These are phyloP conservation scores for Mucor sp. DNA, from an alignment of 371 early-diverging fungal genomes.

Conservation along the genomic window DNA sequence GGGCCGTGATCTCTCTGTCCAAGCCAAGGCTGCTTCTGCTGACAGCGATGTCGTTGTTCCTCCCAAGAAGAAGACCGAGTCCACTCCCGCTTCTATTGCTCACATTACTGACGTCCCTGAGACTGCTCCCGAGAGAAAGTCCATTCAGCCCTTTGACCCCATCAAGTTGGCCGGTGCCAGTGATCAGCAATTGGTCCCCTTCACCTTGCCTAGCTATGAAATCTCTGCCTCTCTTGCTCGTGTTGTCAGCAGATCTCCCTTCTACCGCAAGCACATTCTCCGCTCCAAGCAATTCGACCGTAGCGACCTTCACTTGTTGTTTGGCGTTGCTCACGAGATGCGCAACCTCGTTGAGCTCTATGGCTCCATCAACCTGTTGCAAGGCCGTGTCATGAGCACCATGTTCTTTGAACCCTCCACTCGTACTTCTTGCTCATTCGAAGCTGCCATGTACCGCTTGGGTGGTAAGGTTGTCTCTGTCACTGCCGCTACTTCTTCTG, in stretches of 20 bases:
- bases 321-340: constrained; percentile 98
- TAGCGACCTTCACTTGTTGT: constrained; percentile 89
- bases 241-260: constrained; percentile 80
- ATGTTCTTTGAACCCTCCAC: constrained; percentile 98
- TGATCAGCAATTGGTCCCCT: constrained; percentile 39
- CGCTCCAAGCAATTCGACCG: constrained; percentile 89
- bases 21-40: constrained; percentile 37
- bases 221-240: constrained; percentile 68
- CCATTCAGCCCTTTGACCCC: constrained; percentile 23
- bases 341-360: constrained; percentile 88
- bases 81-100: constrained; percentile 42
- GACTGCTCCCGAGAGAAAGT: constrained; percentile 23
- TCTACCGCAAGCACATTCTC: constrained; percentile 90
- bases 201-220: constrained; percentile 41
- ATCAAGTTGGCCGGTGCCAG: constrained; percentile 40
- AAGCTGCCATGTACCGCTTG: constrained; percentile 93
- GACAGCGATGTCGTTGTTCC: constrained; percentile 64
- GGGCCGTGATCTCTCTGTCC: constrained; percentile 59
- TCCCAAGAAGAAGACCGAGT: constrained; percentile 79
- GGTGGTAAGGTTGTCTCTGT: constrained; percentile 91
- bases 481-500: constrained; percentile 82
- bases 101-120: constrained; percentile 17
- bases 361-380: constrained; percentile 80
- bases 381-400: constrained; percentile 90
- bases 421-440: constrained; percentile 91